Evolutionary conservation across 495 filamentous ascomycete genomes (phyloP).

Genomic region (Aspergillus asperescens): DNA sequence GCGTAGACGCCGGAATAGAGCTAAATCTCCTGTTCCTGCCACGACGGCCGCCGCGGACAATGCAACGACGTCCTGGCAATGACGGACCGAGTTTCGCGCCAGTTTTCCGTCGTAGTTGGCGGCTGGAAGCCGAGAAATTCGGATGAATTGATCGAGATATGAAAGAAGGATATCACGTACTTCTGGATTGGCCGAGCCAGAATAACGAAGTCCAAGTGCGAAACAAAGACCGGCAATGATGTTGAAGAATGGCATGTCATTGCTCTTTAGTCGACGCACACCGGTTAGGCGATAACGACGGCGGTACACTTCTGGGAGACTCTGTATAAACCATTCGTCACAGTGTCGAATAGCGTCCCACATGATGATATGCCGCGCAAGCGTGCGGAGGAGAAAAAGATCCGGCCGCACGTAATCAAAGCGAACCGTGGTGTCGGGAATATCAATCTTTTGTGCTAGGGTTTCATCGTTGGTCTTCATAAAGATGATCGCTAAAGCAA

Average conservation of each 20-base stretch:
- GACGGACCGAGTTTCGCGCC: conserved; percentile 72
- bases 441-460: conserved; percentile 87
- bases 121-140: conserved; percentile 63
- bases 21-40: conserved; percentile 89
- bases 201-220: conserved; percentile 74
- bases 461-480: conserved; percentile 92
- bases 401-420: conserved; percentile 96
- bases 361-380: conserved; percentile 89
- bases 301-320: conserved; percentile 64
- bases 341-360: conserved; percentile 76
- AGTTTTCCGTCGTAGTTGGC: conserved; percentile 75
- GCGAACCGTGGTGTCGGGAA: conserved; percentile 80
- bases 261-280: conserved; percentile 56
- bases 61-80: conserved; percentile 82
- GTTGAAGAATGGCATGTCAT: conserved; percentile 87
- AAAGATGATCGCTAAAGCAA: conserved; percentile 89
- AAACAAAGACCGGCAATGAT: conserved; percentile 87
- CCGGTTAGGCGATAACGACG: conserved; percentile 47
- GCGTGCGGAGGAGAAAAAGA: conserved; percentile 80
- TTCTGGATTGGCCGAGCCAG: conserved; percentile 67
- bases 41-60: conserved; percentile 82
- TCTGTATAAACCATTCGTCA: conserved; percentile 66
- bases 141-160: conserved; percentile 83
- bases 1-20: conserved; percentile 82
- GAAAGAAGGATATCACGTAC: conserved; percentile 76